Conservation (phyloP, 2,329 filamentous ascomycete genomes). For the Leptographium procerum region DNA sequence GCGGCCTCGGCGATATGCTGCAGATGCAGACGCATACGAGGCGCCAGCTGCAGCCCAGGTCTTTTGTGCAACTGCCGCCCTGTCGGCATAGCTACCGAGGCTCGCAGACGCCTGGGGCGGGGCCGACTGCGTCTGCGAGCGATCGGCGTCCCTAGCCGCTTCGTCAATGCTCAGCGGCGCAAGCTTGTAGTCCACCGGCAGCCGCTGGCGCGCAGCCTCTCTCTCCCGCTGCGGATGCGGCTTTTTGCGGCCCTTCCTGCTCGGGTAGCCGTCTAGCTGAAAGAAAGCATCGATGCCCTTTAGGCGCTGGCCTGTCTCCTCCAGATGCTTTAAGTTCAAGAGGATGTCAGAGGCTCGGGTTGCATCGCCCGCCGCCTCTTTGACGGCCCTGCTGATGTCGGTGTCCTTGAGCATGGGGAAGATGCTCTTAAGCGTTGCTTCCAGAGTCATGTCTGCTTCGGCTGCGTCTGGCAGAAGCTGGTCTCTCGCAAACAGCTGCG, state of each 20-base stretch:
- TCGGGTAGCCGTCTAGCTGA: constrained; percentile 29
- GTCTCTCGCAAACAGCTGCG: neutral
- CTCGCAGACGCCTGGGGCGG: neutral
- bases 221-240: constrained; percentile 15
- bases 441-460: constrained; percentile 9
- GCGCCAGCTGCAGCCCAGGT: constrained; percentile 7
- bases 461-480: constrained; percentile 38
- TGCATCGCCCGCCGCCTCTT: constrained; percentile 55
- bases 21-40: constrained; percentile 26
- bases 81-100: neutral
- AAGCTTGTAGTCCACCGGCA: constrained; percentile 27
- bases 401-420: constrained; percentile 58
- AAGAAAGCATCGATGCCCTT: constrained; percentile 81
- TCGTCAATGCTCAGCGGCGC: constrained; percentile 25
- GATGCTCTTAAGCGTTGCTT: constrained; percentile 51
- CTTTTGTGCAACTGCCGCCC: neutral
- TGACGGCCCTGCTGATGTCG: constrained; percentile 55
- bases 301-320: constrained; percentile 48
- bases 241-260: constrained; percentile 1
- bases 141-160: neutral
- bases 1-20: constrained; percentile 36
- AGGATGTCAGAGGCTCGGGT: constrained; percentile 66
- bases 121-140: neutral
- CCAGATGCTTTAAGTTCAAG: constrained; percentile 67
- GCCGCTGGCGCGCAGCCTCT: constrained; percentile 18